phyloP scores from a whole-genome alignment of 2,329 filamentous ascomycete species.

The Aspergillus pseudoterreus region DNA sequence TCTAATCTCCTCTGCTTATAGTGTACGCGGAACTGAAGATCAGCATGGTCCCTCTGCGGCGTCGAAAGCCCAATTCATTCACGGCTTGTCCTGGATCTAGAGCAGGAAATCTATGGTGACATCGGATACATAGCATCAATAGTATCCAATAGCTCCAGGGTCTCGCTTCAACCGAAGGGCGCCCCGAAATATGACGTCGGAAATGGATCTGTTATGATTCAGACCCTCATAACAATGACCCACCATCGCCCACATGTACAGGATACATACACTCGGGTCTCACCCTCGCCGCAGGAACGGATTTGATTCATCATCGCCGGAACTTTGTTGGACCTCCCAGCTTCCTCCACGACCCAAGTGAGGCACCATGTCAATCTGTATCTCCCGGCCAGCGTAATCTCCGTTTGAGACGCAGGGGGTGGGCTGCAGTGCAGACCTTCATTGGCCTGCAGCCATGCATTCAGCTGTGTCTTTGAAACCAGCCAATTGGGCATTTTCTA shows the following conservation, averaged over 20 bases:
- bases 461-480: too few species aligned
- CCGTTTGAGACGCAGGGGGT: constrained; percentile 6
- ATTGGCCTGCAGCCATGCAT: too few species aligned
- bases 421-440: not conserved
- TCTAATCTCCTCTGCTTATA: too few species aligned
- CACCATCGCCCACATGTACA: too few species aligned
- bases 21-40: too few species aligned
- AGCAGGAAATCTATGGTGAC: not conserved
- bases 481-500: too few species aligned
- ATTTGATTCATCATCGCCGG: not conserved
- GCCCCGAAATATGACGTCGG: not conserved
- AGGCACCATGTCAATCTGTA: not conserved
- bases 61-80: too few species aligned
- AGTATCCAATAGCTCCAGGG: not conserved
- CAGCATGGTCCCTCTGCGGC: too few species aligned
- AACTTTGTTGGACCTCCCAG: not conserved
- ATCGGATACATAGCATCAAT: not conserved
- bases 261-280: too few species aligned
- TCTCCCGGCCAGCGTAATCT: not conserved
- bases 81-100: too few species aligned
- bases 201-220: not conserved
- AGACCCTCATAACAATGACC: too few species aligned
- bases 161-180: not conserved
- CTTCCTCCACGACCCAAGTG: not conserved
- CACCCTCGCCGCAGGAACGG: not conserved